Base-by-base conservation (phyloP, 257 asterid genomes). In the Ocimum tenuiflorum region DNA sequence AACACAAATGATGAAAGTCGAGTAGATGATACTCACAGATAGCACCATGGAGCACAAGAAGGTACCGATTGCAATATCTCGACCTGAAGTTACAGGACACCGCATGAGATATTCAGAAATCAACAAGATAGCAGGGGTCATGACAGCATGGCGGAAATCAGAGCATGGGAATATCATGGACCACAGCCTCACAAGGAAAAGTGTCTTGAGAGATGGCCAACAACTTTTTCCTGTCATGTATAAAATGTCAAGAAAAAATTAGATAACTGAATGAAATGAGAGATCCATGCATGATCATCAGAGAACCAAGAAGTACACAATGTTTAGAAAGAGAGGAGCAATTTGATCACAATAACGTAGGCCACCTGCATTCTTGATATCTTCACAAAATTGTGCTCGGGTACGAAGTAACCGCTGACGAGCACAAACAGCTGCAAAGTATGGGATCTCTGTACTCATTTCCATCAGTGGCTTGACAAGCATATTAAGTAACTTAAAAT, bases 391-490 rank as follows among this genome's bases (percentile, higher is more conserved):
- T 69, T 80, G 91, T 6, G 82, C 57, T 43, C 95, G 94, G 46
- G 73, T 84, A 52, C 75, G 84, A 52, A 80, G 84, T 73, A 90
- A 68, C 73, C 99, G 77, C 67, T 88, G 82, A 64, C 99, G 95
- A 73, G 99, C 99, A 70, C 99, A 94, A 69, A 90, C 88, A 70
- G 99, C 99, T 39, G 97, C 90, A 77, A 90, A 94, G 80, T 86
- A 94, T 7, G 97, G 99, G 70, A 85, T 77, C 82, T 88, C 95
- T n/a, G 86, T 72, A 79, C 99, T 94, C 82, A 94, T 82, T 81
- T 94, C 99, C 80, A 94, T 79, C 75, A 94, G 82, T 1, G 99
- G 99, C 78, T 86, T 86, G 54, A 83, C 92, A 22, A 90, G 91
- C 83, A 79, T 55, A 72, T 85, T 86, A 55, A 94, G 80, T 63